These are phyloP conservation scores for Cetraspora pellucida DNA, from an alignment of 192 early-diverging fungal genomes.

Conservation along the genomic window DNA sequence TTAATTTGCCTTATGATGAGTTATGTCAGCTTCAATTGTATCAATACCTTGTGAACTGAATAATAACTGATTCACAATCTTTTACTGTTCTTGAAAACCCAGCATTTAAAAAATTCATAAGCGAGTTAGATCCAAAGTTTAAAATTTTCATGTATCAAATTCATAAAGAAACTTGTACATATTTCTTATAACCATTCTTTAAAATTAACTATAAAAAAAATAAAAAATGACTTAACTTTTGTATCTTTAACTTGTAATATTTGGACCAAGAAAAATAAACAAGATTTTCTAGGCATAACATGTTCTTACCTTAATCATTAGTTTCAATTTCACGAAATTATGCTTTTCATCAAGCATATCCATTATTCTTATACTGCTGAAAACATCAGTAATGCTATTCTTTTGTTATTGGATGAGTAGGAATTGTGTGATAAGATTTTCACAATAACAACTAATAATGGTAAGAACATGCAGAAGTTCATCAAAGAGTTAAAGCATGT, in stretches of 20 bases:
- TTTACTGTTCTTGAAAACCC: neutral
- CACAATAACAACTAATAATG: neutral
- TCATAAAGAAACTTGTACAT: neutral
- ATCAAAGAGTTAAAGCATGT: neutral
- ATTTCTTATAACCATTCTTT: neutral
- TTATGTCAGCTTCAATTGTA: neutral
- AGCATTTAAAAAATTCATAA: neutral
- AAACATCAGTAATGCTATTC: neutral
- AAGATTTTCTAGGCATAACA: neutral
- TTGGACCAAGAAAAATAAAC: neutral
- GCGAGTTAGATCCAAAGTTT: neutral
- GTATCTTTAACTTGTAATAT: constrained; percentile 11
- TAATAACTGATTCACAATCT: neutral
- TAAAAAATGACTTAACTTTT: neutral
- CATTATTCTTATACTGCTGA: neutral
- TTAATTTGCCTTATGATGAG: neutral
- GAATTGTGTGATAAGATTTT: neutral
- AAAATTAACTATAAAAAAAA: neutral
- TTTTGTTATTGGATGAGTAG: neutral
- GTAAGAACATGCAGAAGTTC: neutral
- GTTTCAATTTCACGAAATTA: neutral
- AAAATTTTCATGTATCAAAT: neutral
- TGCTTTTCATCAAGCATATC: neutral
- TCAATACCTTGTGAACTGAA: neutral
- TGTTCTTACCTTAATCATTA: neutral